Evolutionary conservation across 768 basidiomycete species (phyloP).

Genomic region (Serendipita sp.): DNA sequence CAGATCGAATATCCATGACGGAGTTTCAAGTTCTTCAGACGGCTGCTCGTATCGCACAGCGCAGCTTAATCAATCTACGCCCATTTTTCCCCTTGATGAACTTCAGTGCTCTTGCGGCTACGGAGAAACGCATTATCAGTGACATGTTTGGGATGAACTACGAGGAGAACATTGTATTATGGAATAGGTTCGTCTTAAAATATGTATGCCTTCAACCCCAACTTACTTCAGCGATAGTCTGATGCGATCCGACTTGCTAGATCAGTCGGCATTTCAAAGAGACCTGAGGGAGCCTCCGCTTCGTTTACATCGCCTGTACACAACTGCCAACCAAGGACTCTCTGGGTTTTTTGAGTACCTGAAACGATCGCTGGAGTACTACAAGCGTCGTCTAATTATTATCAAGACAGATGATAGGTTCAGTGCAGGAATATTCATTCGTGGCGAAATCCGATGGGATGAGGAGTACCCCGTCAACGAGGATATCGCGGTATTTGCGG

Average conservation of each 20-base stretch:
- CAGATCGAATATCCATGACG: slow-evolving; percentile 24
- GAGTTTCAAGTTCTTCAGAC: slow-evolving; percentile 47
- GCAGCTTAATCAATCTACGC: slow-evolving; percentile 27
- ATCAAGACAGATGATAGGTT: slow-evolving; percentile 44
- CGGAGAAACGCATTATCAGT: slow-evolving; percentile 38
- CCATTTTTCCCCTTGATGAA: slow-evolving; percentile 37
- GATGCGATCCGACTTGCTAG: slow-evolving; percentile 42
- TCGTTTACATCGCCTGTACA: slow-evolving; percentile 43
- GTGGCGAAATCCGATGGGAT: slow-evolving; percentile 40
- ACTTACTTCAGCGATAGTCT: slow-evolving; percentile 19
- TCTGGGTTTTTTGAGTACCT: slow-evolving; percentile 48
- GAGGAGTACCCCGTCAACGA: slow-evolving; percentile 27
- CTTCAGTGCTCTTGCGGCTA: slow-evolving; percentile 35
- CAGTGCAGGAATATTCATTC: slow-evolving; percentile 45
- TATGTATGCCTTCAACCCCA: neutral
- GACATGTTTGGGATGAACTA: slow-evolving; percentile 25
- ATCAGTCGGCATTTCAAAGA: slow-evolving; percentile 13
- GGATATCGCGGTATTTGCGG: neutral
- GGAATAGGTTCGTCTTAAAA: slow-evolving; percentile 29
- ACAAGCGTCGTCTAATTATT: slow-evolving; percentile 36
- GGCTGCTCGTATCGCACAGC: slow-evolving; percentile 29
- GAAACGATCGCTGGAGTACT: slow-evolving; percentile 37
- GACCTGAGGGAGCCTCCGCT: slow-evolving; percentile 41
- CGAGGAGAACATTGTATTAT: slow-evolving; percentile 32
- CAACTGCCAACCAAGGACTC: slow-evolving; percentile 35